Evolutionary conservation across 2,329 filamentous ascomycete genomes (phyloP), one percentile per base, ranked within the genome.

Genomic region (Ophiostoma angusticollis): DNA sequence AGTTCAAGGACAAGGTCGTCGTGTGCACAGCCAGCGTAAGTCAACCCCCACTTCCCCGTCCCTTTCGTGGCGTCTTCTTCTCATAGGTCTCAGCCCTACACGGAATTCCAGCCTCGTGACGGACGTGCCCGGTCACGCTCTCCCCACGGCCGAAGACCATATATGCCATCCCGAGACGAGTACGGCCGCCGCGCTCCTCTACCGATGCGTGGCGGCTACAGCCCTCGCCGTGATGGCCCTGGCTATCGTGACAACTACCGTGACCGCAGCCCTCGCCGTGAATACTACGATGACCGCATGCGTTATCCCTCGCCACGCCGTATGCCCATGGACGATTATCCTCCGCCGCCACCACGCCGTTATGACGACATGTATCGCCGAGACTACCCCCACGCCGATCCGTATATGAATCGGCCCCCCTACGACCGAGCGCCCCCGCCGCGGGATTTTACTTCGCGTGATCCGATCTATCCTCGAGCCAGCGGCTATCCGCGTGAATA

Each of bases 1-100:
- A 94, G 55, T 96, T 96, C 63, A 95, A 95, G 68, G 86, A 85
- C 52, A 77, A 78, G 49, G 73, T 77, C 49, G 89, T 98, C 50
- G 79, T 74, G 49, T 98, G 91, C 62, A 68, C 83, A 53, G 78
- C 85, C 53, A 87, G 95, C 65, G 89, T 96, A 72, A 58, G 78
- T 61, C 27, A 18, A 46, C 47, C 39, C 33, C 35, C 22, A 31
- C 7, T 29, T 32, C 9, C 37, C 22, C 17, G 16, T 14, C 19
- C 53, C 45, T 48, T 41, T 50, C 50, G 43, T 38, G 17, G 17
- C 6, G 9, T n/a, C n/a, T 13, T 21, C 31, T 4, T 18, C 14
- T 17, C 46, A 49, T 32, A 50, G n/a, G 9, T 9, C 6, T 32
- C 49, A 87, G 84, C 78, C 80, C 42, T 83, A 89, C 61, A 80